phyloP scores from a whole-genome alignment of 1,284 basidiomycete genomes.

The Phlebopus sp. region DNA sequence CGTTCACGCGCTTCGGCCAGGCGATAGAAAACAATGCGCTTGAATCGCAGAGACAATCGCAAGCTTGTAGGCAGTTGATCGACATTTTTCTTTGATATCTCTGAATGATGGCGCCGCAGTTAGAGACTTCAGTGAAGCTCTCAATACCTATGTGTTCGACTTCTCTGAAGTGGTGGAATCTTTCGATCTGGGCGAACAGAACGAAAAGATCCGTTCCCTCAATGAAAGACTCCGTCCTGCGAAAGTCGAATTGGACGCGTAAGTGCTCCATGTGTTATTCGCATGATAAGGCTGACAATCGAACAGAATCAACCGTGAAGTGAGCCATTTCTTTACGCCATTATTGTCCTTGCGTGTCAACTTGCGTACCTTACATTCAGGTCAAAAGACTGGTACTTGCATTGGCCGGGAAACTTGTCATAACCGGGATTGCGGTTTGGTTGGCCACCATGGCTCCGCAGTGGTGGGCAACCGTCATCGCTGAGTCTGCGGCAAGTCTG shows the following conservation, averaged over 20 bases:
- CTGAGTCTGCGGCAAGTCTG: slow-evolving; percentile 5
- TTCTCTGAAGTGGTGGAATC: slow-evolving; percentile 16
- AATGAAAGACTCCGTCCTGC: slow-evolving; percentile 3
- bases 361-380: slow-evolving; percentile 8
- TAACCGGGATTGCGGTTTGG: slow-evolving; percentile 17
- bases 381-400: slow-evolving; percentile 20
- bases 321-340: neutral
- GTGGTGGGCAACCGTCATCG: slow-evolving; percentile 10
- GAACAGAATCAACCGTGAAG: slow-evolving; percentile 17
- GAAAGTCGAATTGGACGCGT: slow-evolving; percentile 17
- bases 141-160: slow-evolving; percentile 16
- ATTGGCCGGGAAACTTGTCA: slow-evolving; percentile 13
- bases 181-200: slow-evolving; percentile 7
- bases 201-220: slow-evolving; percentile 8
- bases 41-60: slow-evolving; percentile 18
- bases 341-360: too few species aligned
- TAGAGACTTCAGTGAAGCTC: slow-evolving; percentile 14
- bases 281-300: slow-evolving; percentile 2
- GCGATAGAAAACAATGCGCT: slow-evolving; percentile 13
- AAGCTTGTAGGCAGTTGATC: slow-evolving; percentile 14
- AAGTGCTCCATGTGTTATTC: neutral
- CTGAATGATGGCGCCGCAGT: slow-evolving; percentile 4
- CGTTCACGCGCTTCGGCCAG: slow-evolving; percentile 9
- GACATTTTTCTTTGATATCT: neutral
- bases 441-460: slow-evolving; percentile 14